phyloP scores from a whole-genome alignment of 2,329 filamentous ascomycete species.

The Arthrobotrys conoides region DNA sequence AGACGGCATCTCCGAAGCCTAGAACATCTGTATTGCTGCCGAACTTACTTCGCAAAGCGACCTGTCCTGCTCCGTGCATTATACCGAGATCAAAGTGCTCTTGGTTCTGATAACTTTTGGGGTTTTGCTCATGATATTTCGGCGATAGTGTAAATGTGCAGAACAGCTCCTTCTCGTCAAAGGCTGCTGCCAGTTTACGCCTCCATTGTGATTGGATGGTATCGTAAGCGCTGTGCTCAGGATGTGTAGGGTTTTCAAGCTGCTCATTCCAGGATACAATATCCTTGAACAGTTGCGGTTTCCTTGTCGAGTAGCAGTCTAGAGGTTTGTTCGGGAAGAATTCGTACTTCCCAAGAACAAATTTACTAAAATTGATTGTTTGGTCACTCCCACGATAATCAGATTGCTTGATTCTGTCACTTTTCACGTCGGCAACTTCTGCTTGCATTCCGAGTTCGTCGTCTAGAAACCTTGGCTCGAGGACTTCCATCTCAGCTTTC shows the following conservation, averaged over 20 bases:
- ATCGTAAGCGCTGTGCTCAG: neutral
- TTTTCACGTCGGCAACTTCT: neutral
- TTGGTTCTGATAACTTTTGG: neutral
- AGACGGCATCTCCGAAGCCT: constrained; percentile 33
- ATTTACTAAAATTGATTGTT: neutral
- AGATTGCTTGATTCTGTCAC: neutral
- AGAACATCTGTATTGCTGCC: neutral
- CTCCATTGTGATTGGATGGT: constrained; percentile 1
- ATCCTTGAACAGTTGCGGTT: constrained; percentile 1
- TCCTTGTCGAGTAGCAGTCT: neutral
- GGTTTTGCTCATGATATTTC: neutral
- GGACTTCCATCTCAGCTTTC: constrained; percentile 32
- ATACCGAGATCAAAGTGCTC: constrained; percentile 3
- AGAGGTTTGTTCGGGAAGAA: neutral
- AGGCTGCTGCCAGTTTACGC: constrained; percentile 7
- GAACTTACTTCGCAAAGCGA: constrained; percentile 23
- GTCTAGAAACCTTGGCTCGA: constrained; percentile 21
- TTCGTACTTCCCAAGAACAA: neutral
- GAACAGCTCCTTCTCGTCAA: neutral
- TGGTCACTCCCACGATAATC: neutral
- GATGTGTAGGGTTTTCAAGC: neutral
- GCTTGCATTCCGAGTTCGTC: neutral
- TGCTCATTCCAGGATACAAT: constrained; percentile 18
- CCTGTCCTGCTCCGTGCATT: neutral
- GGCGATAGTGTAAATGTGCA: constrained; percentile 12